These are phyloP conservation scores for Cucurbita moschata DNA, from an alignment of 306 rosid species.

Conservation along the genomic window DNA sequence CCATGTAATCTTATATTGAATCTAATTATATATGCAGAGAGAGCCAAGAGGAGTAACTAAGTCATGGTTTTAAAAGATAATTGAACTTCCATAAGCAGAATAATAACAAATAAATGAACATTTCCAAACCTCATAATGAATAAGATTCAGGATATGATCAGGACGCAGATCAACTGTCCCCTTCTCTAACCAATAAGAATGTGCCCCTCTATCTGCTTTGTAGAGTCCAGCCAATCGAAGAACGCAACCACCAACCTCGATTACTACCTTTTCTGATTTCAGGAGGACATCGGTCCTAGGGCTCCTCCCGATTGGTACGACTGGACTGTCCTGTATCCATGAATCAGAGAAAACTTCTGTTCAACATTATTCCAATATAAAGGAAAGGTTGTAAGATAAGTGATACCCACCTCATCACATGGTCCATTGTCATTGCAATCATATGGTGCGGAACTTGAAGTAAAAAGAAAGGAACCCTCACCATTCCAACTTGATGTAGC, in stretches of 20 bases:
- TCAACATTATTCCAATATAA: not conserved
- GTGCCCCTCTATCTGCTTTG: conserved; percentile 83
- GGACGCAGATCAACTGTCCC: conserved; percentile 67
- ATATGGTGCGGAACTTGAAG: conserved; percentile 92
- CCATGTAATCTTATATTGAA: not conserved
- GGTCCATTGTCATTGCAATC: conserved; percentile 71
- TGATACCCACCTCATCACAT: conserved; percentile 64
- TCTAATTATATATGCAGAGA: not conserved
- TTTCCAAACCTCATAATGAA: conserved; percentile 81
- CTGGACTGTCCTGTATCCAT: conserved; percentile 55
- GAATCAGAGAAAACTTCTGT: conserved; percentile 5
- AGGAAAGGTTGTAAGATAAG: conserved; percentile 10
- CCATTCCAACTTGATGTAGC: conserved; percentile 71
- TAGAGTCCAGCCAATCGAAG: conserved; percentile 84
- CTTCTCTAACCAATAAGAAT: conserved; percentile 68
- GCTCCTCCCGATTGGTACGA: conserved; percentile 82
- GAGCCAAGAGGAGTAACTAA: not conserved
- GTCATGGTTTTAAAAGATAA: not conserved
- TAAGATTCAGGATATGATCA: conserved; percentile 79
- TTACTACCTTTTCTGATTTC: conserved; percentile 61
- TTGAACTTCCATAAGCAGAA: not conserved
- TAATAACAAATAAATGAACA: conserved; percentile 5
- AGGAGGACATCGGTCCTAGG: conserved; percentile 77
- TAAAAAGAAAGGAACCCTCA: conserved; percentile 73
- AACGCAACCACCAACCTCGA: conserved; percentile 69